Evolutionary conservation across 208 protist species (phyloP).

Genomic region (Porcisia deanei): DNA sequence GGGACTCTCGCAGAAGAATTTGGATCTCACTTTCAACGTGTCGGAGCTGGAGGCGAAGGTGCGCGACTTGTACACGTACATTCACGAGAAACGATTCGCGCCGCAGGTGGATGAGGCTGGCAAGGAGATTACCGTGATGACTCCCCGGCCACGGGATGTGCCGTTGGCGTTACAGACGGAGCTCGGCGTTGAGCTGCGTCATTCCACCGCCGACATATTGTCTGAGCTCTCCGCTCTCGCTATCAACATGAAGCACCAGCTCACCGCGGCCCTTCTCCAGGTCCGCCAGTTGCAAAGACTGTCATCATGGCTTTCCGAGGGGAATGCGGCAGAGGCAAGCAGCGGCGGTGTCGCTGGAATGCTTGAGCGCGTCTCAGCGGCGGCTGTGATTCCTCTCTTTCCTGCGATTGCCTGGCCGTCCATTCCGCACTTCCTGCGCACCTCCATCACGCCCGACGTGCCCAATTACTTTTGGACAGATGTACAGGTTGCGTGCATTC

Average conservation of each 20-base stretch:
- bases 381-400: conserved; percentile 56
- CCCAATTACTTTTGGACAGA: conserved; percentile 68
- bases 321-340: conserved; percentile 2
- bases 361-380: conserved; percentile 32
- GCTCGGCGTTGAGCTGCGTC: conserved; percentile 70
- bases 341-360: conserved; percentile 35
- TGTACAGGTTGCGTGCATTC: conserved; percentile 35
- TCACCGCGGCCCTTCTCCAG: conserved; percentile 63
- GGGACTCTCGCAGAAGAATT: conserved; percentile 53
- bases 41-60: conserved; percentile 44
- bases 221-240: conserved; percentile 59
- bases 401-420: conserved; percentile 39
- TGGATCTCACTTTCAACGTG: conserved; percentile 43
- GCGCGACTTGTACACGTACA: conserved; percentile 58
- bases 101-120: conserved; percentile 18
- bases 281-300: conserved; percentile 54
- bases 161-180: conserved; percentile 73
- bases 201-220: conserved; percentile 60
- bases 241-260: conserved; percentile 83
- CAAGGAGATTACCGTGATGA: conserved; percentile 35
- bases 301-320: conserved; percentile 59
- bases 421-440: conserved; percentile 81
- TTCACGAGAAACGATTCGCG: conserved; percentile 72
- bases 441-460: conserved; percentile 42
- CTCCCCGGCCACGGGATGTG: conserved; percentile 69